Evolutionary conservation across 306 rosid species (phyloP).

Genomic region (Datisca glomerata): DNA sequence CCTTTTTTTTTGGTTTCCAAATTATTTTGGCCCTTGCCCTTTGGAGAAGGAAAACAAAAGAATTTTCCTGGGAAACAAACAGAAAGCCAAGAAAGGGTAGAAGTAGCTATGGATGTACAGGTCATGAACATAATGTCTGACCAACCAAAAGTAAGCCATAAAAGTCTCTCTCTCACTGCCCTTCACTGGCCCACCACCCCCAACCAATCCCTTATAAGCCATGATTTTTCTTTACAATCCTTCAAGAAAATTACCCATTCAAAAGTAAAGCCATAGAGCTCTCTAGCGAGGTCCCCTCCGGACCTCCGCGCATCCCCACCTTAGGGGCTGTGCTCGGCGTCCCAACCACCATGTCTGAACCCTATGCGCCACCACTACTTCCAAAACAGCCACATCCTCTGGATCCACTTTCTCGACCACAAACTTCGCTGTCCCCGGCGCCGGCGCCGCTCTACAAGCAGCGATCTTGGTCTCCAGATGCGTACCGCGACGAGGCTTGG

Average conservation of each 20-base stretch:
- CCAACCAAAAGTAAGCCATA: too few species aligned
- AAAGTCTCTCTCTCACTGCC: too few species aligned
- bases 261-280: slow-evolving; percentile 3
- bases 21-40: too few species aligned
- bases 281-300: slow-evolving; percentile 6
- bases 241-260: not conserved
- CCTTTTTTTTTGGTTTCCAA: too few species aligned
- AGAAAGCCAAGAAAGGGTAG: too few species aligned
- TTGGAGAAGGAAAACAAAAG: too few species aligned
- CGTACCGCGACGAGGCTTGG: slow-evolving; percentile 69
- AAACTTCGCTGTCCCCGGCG: not conserved
- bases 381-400: not conserved
- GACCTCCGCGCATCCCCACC: not conserved
- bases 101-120: too few species aligned
- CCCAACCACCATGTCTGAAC: slow-evolving; percentile 23
- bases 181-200: too few species aligned
- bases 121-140: too few species aligned
- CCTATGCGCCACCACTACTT: slow-evolving; percentile 17
- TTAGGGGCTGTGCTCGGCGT: slow-evolving; percentile 4
- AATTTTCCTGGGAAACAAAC: too few species aligned
- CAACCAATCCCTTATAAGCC: not conserved
- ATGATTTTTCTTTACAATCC: not conserved
- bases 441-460: slow-evolving; percentile 39
- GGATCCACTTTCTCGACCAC: too few species aligned
- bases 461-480: slow-evolving; percentile 61